phyloP scores from a whole-genome alignment of 306 rosid species.

The Cyclanthera cordifolia region DNA sequence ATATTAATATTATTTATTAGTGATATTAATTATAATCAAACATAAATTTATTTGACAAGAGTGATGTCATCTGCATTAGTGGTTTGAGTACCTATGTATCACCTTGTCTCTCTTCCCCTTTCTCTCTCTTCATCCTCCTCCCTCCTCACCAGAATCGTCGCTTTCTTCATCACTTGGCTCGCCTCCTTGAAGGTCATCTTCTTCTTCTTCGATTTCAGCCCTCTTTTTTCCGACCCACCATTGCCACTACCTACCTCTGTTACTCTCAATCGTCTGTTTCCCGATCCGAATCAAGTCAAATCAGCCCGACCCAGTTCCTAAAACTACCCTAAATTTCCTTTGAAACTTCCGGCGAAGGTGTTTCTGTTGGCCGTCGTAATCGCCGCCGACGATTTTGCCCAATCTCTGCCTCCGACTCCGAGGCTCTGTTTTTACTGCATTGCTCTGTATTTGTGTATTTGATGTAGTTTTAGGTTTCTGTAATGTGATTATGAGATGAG shows the following conservation, averaged over 20 bases:
- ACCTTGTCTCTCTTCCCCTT: slow-evolving; percentile 24
- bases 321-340: slow-evolving; percentile 4
- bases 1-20: no score
- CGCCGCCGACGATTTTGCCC: neutral
- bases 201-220: slow-evolving; percentile 21
- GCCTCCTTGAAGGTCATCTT: slow-evolving; percentile 26
- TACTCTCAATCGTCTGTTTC: slow-evolving; percentile 15
- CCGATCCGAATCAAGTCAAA: slow-evolving; percentile 17
- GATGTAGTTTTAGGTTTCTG: slow-evolving; percentile 16
- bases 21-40: no score
- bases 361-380: neutral
- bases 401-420: neutral
- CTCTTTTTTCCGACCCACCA: slow-evolving; percentile 19
- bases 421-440: slow-evolving; percentile 4
- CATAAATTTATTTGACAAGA: no score
- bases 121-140: slow-evolving; percentile 13
- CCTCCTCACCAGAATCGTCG: slow-evolving; percentile 19
- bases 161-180: slow-evolving; percentile 28
- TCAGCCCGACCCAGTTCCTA: neutral
- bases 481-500: slow-evolving; percentile 2
- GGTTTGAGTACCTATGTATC: no score
- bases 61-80: no score
- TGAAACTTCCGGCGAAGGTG: slow-evolving; percentile 17
- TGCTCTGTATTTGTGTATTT: slow-evolving; percentile 14
- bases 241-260: slow-evolving; percentile 11